A percentile compares a stretch with the other conserved stretches of the same genome.
Evolutionary conservation across 2,329 filamentous ascomycete species (phyloP).

Genomic region (Dactylellina parvicollis): DNA sequence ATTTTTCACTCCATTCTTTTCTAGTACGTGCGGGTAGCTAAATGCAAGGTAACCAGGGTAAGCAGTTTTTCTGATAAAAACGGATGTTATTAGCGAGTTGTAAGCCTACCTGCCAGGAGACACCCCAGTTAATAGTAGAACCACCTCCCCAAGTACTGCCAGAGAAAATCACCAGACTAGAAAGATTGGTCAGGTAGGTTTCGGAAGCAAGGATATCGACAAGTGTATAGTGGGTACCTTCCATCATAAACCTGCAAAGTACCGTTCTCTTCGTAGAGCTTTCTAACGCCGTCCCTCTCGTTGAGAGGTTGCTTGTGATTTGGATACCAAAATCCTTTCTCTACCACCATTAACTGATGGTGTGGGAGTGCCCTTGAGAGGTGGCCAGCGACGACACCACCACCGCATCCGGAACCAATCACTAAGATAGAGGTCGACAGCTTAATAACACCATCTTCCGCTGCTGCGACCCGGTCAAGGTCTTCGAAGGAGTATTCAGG

Average conservation of each 20-base stretch:
- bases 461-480: constrained; percentile 64
- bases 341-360: constrained; percentile 68
- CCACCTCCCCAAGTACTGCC: constrained; percentile 85
- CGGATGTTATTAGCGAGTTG: background rate
- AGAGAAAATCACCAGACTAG: constrained; percentile 69
- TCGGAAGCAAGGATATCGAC: background rate
- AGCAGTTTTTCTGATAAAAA: background rate
- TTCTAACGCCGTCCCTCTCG: constrained; percentile 41
- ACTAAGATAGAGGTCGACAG: constrained; percentile 84
- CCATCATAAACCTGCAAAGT: constrained; percentile 42
- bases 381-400: constrained; percentile 81
- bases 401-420: constrained; percentile 87
- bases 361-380: constrained; percentile 74
- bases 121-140: constrained; percentile 87
- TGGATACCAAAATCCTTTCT: constrained; percentile 75
- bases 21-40: constrained; percentile 48
- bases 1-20: constrained; percentile 75
- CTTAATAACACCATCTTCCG: constrained; percentile 28
- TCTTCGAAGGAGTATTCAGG: constrained; percentile 59
- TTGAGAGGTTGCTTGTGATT: constrained; percentile 56
- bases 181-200: constrained; percentile 56
- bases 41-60: background rate
- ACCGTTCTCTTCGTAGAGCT: constrained; percentile 39
- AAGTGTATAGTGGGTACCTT: constrained; percentile 15
- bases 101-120: constrained; percentile 64